Evolutionary conservation across 2,329 filamentous ascomycete species (phyloP).

Genomic region (Teratosphaeria viscida): DNA sequence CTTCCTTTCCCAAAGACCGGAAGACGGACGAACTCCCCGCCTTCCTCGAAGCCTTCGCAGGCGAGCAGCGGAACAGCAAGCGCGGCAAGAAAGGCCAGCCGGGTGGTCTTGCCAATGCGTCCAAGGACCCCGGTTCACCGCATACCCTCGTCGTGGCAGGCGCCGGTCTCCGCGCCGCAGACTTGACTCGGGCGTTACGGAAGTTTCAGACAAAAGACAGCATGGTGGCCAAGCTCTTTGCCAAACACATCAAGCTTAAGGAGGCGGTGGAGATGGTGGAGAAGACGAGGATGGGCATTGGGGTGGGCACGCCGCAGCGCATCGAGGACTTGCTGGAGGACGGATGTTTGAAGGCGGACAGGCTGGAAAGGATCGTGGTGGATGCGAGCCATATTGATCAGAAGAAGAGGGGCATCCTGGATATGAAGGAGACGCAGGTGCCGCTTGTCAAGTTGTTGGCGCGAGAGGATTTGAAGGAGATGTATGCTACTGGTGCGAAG

Average conservation of each 20-base stretch:
- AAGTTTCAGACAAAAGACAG: conserved; percentile 70
- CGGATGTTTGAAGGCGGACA: conserved; percentile 39
- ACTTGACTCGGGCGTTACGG: conserved; percentile 66
- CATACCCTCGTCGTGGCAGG: conserved; percentile 85
- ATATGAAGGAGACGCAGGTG: conserved; percentile 87
- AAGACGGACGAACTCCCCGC: conserved; percentile 62
- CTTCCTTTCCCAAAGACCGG: conserved; percentile 57
- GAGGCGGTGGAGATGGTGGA: conserved; percentile 72
- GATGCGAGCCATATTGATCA: conserved; percentile 89
- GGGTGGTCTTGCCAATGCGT: conserved; percentile 39
- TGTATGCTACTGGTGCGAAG: conserved; percentile 46
- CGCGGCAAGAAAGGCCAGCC: neutral
- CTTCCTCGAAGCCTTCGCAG: conserved; percentile 55
- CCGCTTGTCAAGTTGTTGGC: conserved; percentile 68
- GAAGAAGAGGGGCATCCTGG: conserved; percentile 87
- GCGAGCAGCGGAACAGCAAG: conserved; percentile 29
- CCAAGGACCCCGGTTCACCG: conserved; percentile 50
- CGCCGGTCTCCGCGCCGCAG: conserved; percentile 75
- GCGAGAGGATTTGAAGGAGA: conserved; percentile 57
- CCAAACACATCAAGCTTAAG: conserved; percentile 93
- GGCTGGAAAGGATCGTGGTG: conserved; percentile 66
- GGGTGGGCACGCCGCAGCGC: conserved; percentile 78
- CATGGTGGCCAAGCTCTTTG: conserved; percentile 82
- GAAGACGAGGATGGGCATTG: conserved; percentile 62
- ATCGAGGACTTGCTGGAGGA: conserved; percentile 74